These are phyloP conservation scores for Flammula alnicola DNA, from an alignment of 1,284 basidiomycete species.

Conservation along the genomic window DNA sequence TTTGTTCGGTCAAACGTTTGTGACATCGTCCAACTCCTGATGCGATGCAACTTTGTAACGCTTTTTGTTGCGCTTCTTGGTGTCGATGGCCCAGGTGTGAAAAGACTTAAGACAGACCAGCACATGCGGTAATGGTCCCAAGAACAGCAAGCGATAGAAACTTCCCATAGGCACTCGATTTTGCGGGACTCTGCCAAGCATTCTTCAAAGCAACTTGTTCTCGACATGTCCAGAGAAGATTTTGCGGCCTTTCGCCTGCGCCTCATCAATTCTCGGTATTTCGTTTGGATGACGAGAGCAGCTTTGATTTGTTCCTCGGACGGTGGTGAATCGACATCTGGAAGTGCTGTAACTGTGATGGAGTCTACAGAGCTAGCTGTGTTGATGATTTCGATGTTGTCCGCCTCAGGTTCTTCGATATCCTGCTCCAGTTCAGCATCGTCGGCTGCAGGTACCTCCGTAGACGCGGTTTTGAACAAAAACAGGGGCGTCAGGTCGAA, in stretches of 20 bases:
- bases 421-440: conserved; percentile 16
- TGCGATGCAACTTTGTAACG: conserved; percentile 33
- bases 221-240: conserved; percentile 29
- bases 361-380: conserved; percentile 19
- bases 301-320: conserved; percentile 36
- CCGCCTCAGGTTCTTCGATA: conserved; percentile 25
- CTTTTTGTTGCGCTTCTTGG: conserved; percentile 40
- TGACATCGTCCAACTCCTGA: conserved; percentile 38
- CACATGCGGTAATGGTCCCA: conserved; percentile 55
- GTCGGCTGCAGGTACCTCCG: background rate
- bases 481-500: conserved; percentile 23
- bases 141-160: conserved; percentile 47
- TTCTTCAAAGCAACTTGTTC: conserved; percentile 33
- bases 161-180: conserved; percentile 36
- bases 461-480: conserved; percentile 21
- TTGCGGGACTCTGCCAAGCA: conserved; percentile 37
- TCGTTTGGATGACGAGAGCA: conserved; percentile 31
- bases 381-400: conserved; percentile 24
- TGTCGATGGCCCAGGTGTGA: conserved; percentile 29
- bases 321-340: conserved; percentile 26
- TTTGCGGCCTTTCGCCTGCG: conserved; percentile 30
- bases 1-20: conserved; percentile 33
- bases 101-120: conserved; percentile 48
- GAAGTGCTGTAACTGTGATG: conserved; percentile 19
- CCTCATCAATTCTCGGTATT: conserved; percentile 33